These are phyloP conservation scores for Pichia norvegensis DNA, from an alignment of 1,139 yeast species.

Conservation along the genomic window DNA sequence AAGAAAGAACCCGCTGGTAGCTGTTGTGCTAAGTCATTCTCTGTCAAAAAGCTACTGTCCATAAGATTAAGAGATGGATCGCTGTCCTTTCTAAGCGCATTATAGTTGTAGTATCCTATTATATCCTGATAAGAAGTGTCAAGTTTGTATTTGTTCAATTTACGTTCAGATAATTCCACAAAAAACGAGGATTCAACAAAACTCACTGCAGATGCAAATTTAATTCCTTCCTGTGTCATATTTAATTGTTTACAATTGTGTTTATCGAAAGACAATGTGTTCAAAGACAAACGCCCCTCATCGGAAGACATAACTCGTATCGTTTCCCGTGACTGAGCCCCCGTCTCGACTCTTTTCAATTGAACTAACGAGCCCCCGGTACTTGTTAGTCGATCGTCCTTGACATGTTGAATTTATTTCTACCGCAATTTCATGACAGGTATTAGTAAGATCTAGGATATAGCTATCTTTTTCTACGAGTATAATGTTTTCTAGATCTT, in stretches of 20 bases:
- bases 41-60: slow-evolving; percentile 31
- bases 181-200: slow-evolving; percentile 85
- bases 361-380: background rate
- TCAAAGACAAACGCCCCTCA: background rate
- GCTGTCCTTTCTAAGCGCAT: slow-evolving; percentile 35
- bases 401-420: background rate
- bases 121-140: slow-evolving; percentile 42
- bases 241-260: no score
- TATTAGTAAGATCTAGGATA: background rate
- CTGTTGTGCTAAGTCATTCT: slow-evolving; percentile 19
- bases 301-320: no score
- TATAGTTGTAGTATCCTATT: slow-evolving; percentile 37
- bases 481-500: background rate
- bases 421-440: background rate
- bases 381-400: background rate
- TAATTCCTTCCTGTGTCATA: slow-evolving; percentile 19
- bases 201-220: slow-evolving; percentile 54
- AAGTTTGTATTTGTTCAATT: slow-evolving; percentile 58
- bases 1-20: slow-evolving; percentile 19
- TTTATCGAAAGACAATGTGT: no score
- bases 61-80: slow-evolving; percentile 38
- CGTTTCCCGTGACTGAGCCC: no score
- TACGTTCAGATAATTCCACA: slow-evolving; percentile 57
- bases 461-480: background rate
- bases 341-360: no score